Base-by-base conservation (phyloP, 129 eudicot species). In the Flaveria sonorensis region DNA sequence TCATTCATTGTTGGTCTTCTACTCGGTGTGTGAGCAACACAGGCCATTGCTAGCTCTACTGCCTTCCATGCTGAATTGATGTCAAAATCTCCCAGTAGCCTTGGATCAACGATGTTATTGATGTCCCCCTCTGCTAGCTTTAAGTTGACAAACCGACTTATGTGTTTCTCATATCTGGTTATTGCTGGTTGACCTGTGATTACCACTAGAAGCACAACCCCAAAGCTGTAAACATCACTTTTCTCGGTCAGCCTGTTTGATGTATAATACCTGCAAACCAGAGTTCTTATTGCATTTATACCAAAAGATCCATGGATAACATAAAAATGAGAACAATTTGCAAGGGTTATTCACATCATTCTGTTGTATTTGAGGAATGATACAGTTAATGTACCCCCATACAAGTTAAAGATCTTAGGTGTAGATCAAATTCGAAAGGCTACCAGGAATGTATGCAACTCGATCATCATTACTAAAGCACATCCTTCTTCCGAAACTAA, bases 201-300 rank as follows among this genome's bases (percentile, higher is more conserved):
- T 16, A 85, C 18, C 71, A 30, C 83, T 6, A 80, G 72, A 24
- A 84, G 73, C 60, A 84, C 83, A 67, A 84, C 36, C 64, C 88
- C 85, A 72, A 76, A 81, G 60, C 82, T 76, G n/a, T 80, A 84
- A n/a, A 84, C 76, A 5, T 84, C 87, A 60, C 87, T 80, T 70
- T 84, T 80, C 28, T 75, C 82, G 0, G 87, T 84, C 42, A 80
- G 59, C 50, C 74, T 50, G 30, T 30, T 61, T 53, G 83, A 60
- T n/a, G 71, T 77, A 60, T 72, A 62, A 70, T 85, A 85, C 74
- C 86, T 81, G 75, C 81, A 68, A n/a, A 55, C 57, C 48, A 77
- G 1, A 71, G 52, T 5, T 69, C 13, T 59, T 68, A 26, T 40
- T 47, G 14, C 6, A 21, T 65, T 80, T 68, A 43, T 18, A 70